phyloP scores from a whole-genome alignment of 371 early-diverging fungal genomes.

The Coemansia sp. region DNA sequence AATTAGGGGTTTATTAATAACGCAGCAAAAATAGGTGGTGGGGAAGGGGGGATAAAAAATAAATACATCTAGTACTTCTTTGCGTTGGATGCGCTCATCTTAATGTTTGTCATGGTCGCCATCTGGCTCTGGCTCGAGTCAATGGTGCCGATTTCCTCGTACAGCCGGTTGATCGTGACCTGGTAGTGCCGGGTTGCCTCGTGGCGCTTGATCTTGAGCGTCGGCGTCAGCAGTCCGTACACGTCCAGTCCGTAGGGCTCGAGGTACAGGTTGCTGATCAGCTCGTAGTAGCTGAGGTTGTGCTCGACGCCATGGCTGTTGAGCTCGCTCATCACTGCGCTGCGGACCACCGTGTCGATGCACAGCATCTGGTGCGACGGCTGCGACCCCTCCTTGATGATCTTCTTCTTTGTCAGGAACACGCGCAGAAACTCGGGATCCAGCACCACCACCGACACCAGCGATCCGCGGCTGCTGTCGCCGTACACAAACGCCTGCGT shows the following conservation, averaged over 20 bases:
- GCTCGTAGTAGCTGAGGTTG: conserved; percentile 83
- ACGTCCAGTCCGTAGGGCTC: conserved; percentile 56
- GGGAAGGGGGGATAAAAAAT: not conserved
- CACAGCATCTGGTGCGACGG: conserved; percentile 45
- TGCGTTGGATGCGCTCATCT: conserved; percentile 17
- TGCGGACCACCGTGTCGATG: conserved; percentile 58
- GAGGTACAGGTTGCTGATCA: conserved; percentile 61
- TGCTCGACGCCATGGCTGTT: conserved; percentile 55
- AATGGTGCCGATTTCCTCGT: conserved; percentile 40
- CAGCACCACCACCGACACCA: conserved; percentile 53
- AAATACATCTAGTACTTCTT: conserved; percentile 21
- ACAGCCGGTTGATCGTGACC: conserved; percentile 43
- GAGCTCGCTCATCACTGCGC: conserved; percentile 64
- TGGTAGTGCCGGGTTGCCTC: conserved; percentile 56
- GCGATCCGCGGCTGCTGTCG: conserved; percentile 43
- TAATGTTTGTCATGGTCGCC: conserved; percentile 39
- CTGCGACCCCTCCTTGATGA: conserved; percentile 51
- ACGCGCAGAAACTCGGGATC: conserved; percentile 61
- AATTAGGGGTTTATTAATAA: not conserved
- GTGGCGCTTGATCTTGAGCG: conserved; percentile 84
- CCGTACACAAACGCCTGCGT: conserved; percentile 62
- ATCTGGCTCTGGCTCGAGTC: conserved; percentile 39
- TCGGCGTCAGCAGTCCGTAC: conserved; percentile 71
- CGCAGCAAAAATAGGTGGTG: no score
- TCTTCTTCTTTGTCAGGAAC: conserved; percentile 49